These are phyloP conservation scores for Lepidium sativum DNA, from an alignment of 345 rosid genomes.

Conservation along the genomic window DNA sequence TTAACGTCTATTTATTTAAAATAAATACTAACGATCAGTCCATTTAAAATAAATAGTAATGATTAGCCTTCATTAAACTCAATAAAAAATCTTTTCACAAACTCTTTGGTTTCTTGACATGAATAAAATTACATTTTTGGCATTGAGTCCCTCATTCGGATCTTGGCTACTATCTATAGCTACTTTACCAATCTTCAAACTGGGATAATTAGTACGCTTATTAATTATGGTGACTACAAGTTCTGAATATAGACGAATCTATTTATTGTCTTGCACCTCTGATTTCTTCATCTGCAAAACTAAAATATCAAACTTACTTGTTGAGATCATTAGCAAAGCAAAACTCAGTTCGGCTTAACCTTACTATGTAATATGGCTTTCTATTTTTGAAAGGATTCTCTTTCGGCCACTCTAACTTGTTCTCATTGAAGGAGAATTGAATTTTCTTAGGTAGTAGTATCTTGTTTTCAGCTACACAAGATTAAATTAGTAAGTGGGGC, in stretches of 20 bases:
- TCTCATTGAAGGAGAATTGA: too few species aligned
- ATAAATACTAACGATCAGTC: too few species aligned
- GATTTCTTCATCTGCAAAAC: not conserved
- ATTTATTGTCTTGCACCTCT: not conserved
- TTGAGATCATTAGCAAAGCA: not conserved
- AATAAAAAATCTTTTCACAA: too few species aligned
- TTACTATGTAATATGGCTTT: not conserved
- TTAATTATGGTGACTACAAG: not conserved
- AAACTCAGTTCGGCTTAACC: not conserved
- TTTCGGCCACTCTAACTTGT: not conserved
- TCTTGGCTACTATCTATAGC: too few species aligned
- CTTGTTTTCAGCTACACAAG: not conserved
- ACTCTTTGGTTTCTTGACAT: too few species aligned
- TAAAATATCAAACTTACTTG: not conserved
- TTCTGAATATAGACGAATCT: not conserved
- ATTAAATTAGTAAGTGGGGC: not conserved
- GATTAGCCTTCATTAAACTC: too few species aligned
- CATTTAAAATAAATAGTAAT: too few species aligned
- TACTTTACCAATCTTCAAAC: too few species aligned
- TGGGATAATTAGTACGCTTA: not conserved
- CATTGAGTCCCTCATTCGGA: too few species aligned
- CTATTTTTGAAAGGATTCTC: not conserved
- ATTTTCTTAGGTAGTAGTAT: not conserved
- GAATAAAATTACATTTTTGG: too few species aligned
- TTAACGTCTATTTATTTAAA: too few species aligned